Evolutionary conservation across 2,329 filamentous ascomycete genomes (phyloP), one percentile per base, ranked within the genome.

Genomic region (Colletotrichum australisinense): DNA sequence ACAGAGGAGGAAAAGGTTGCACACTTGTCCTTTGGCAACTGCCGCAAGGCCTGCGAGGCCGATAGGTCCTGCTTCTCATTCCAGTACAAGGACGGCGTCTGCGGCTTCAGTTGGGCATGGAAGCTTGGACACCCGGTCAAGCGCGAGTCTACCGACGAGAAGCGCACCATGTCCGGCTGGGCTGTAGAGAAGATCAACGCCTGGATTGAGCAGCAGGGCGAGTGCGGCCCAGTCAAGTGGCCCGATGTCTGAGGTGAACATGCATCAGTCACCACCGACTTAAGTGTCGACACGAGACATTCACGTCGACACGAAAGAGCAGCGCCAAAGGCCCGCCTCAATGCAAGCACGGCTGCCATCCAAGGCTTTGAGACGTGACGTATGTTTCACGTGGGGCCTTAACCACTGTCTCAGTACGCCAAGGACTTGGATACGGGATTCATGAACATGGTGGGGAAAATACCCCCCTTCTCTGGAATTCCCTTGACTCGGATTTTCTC

Each of bases 41-140:
- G 88, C 77, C 80, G 79, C 3, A 77, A 77, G 32, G 85, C 85
- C 2, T 91, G 89, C 76, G 76, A 83, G 53, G 80, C 77, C 57
- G 64, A 79, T 38, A 38, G 74, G 0, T 70, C 77, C 9, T 88
- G 86, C 78, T 81, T 86, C 74, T 84, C 86, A 75, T 87, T 81
- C 75, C 79, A 79, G 35, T 87, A 81, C 76, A 77, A 80, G 35
- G 75, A 83, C n/a, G 79, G 82, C 32, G 75, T 83, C 53, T 88
- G 86, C 75, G 75, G 77, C 5, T 79, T 83, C 35, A 76, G 79
- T 66, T 76, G 76, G 66, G 78, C 79, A 7, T 81, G 87, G 74
- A 80, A 77, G 73, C 78, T 86, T 19, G 86, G 86, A 16, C 78
- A 80, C 28, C 85, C 85, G 4, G 78, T 76, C 5, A 80, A 80